Conservation (phyloP, 2,329 filamentous ascomycete species). For the Aphanoascus verrucosus region DNA sequence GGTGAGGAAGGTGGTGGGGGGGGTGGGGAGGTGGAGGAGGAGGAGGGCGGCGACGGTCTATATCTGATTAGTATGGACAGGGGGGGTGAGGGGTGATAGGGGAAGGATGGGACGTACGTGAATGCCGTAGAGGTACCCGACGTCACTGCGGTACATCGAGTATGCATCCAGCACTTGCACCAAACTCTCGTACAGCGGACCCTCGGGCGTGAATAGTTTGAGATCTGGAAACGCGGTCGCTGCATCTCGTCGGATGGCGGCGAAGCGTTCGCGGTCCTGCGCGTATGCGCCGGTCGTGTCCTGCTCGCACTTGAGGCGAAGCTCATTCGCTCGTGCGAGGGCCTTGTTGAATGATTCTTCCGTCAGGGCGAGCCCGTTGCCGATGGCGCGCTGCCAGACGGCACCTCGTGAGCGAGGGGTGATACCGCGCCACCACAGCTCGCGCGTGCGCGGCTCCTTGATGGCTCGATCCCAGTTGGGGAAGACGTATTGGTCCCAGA, state of each 20-base stretch:
- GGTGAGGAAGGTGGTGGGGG: constrained; percentile 46
- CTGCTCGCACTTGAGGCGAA: constrained; percentile 35
- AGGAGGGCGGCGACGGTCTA: constrained; percentile 48
- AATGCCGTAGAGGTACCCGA: constrained; percentile 50
- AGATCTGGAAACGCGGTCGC: constrained; percentile 47
- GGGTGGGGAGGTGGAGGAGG: constrained; percentile 45
- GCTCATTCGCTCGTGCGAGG: constrained; percentile 43
- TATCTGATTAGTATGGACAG: constrained; percentile 3
- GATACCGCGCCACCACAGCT: constrained; percentile 56
- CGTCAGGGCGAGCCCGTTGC: constrained; percentile 50
- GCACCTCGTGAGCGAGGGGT: constrained; percentile 45
- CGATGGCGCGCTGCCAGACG: constrained; percentile 51
- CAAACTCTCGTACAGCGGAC: constrained; percentile 45
- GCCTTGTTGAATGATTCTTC: constrained; percentile 48
- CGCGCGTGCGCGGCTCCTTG: constrained; percentile 44
- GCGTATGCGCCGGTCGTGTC: constrained; percentile 35
- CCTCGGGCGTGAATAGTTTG: constrained; percentile 46
- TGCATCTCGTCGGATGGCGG: constrained; percentile 45
- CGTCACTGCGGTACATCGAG: constrained; percentile 52
- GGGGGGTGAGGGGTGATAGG: too few species aligned
- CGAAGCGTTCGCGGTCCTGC: constrained; percentile 42
- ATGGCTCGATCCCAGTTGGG: constrained; percentile 50
- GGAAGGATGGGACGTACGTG: constrained; percentile 40
- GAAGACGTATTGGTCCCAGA: constrained; percentile 52
- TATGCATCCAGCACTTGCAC: constrained; percentile 52